Evolutionary conservation across 2,329 filamentous ascomycete genomes (phyloP).

Genomic region (Tolypocladium cylindrosporum): DNA sequence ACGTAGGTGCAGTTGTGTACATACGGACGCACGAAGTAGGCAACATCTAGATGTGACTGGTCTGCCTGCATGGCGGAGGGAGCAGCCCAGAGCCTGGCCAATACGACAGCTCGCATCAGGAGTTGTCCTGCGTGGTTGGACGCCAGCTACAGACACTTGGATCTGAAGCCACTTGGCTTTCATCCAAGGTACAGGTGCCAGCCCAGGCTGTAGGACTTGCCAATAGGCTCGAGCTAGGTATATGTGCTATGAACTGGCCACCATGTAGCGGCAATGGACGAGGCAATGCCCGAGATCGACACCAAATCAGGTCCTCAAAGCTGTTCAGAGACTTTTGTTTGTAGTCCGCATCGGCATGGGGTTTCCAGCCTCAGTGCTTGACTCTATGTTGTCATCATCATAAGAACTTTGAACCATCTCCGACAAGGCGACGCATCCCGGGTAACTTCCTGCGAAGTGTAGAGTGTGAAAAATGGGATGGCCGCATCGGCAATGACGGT

Average conservation of each 20-base stretch:
- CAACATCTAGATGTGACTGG: neutral
- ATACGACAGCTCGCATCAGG: neutral
- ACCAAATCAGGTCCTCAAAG: neutral
- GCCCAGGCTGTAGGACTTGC: neutral
- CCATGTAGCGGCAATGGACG: neutral
- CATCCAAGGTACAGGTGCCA: neutral
- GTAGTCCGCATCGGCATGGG: slow-evolving; percentile 20
- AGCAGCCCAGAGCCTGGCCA: neutral
- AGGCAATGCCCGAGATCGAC: neutral
- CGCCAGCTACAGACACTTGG: neutral
- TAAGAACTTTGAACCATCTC: slow-evolving; percentile 47
- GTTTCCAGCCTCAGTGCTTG: slow-evolving; percentile 74
- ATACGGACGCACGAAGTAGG: neutral
- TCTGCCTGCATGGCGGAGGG: neutral
- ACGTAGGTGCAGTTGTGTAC: neutral
- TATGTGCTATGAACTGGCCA: neutral
- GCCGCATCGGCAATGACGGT: slow-evolving; percentile 10
- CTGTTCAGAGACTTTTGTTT: slow-evolving; percentile 20
- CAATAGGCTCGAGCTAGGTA: neutral
- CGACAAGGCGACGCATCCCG: slow-evolving; percentile 10
- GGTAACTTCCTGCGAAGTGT: slow-evolving; percentile 32
- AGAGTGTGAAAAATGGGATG: slow-evolving; percentile 23
- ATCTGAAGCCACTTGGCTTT: neutral
- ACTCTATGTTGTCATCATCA: slow-evolving; percentile 98
- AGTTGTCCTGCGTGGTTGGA: neutral